Conservation (phyloP, 2,329 filamentous ascomycete species). For the Colletotrichum lindemuthianum region DNA sequence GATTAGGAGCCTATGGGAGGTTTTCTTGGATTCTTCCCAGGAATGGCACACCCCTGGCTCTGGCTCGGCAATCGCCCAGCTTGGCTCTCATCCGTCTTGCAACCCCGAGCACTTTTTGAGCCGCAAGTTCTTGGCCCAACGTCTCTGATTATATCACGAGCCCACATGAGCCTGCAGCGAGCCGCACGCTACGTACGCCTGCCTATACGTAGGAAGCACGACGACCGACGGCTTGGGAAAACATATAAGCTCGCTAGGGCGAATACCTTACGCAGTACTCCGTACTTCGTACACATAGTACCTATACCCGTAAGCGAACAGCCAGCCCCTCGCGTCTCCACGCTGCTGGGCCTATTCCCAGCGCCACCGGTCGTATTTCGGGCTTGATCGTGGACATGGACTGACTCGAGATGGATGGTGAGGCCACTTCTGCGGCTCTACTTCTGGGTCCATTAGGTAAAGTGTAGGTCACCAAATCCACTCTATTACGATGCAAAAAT, state of each 20-base stretch:
- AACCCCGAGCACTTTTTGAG: slow-evolving; percentile 9
- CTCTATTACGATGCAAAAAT: slow-evolving; percentile 35
- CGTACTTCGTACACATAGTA: no score
- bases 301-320: background rate
- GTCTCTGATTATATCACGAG: background rate
- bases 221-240: no score
- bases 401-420: slow-evolving; percentile 32
- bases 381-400: slow-evolving; percentile 28
- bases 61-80: slow-evolving; percentile 26
- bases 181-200: no score
- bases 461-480: slow-evolving; percentile 32
- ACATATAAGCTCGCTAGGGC: no score
- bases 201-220: no score
- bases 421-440: slow-evolving; percentile 34
- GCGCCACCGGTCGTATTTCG: slow-evolving; percentile 34
- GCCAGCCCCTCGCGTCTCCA: slow-evolving; percentile 1
- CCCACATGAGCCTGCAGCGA: no score
- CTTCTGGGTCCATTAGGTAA: slow-evolving; percentile 33
- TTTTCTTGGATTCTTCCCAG: background rate
- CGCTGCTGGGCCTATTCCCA: slow-evolving; percentile 14
- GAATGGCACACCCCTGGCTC: slow-evolving; percentile 25
- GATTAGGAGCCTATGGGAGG: slow-evolving; percentile 12
- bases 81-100: slow-evolving; percentile 20
- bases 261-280: no score
- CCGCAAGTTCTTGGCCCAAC: slow-evolving; percentile 33